phyloP scores from a whole-genome alignment of 192 early-diverging fungal genomes.

The Entrophospora sp. region DNA sequence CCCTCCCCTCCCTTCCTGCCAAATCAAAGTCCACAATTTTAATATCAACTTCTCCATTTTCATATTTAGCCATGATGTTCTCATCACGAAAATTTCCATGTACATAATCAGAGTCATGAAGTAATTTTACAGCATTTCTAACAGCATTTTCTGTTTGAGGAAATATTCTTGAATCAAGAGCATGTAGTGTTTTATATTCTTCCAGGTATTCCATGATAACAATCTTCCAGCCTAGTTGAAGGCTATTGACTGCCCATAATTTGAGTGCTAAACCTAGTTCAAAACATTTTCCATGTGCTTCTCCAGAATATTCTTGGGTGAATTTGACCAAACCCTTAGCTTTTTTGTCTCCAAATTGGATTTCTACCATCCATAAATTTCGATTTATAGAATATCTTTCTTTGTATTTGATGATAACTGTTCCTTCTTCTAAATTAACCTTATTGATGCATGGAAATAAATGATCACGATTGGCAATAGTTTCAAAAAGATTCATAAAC shows the following conservation, averaged over 20 bases:
- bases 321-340: neutral
- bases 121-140: neutral
- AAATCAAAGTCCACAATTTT: neutral
- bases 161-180: neutral
- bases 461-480: neutral
- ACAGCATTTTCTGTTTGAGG: neutral
- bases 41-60: neutral
- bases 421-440: neutral
- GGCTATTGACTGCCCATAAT: neutral
- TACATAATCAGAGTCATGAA: neutral
- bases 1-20: neutral
- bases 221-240: neutral
- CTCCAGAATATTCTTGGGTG: neutral
- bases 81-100: neutral
- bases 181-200: neutral
- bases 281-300: neutral
- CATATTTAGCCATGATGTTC: too few species aligned
- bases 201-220: neutral
- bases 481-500: neutral
- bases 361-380: neutral
- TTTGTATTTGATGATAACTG: neutral
- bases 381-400: neutral
- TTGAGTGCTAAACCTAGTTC: neutral
- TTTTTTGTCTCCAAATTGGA: neutral
- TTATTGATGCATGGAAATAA: neutral